These are phyloP conservation scores for Exophiala xenobiotica DNA, from an alignment of 2,329 filamentous ascomycete species.

Conservation along the genomic window DNA sequence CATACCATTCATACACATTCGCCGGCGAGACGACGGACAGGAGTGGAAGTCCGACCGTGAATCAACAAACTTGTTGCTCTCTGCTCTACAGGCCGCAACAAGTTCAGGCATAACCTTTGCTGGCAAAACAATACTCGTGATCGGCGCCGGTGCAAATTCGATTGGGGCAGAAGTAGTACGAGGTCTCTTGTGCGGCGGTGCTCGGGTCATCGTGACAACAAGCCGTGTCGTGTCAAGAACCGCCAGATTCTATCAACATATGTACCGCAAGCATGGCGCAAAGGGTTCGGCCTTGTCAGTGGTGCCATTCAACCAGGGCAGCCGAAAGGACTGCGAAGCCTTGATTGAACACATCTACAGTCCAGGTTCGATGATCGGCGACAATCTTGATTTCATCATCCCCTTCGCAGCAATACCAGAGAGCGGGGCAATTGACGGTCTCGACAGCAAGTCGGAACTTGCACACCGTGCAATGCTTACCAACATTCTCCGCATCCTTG, in stretches of 20 bases:
- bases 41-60: constrained; percentile 5
- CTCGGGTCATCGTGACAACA: constrained; percentile 43
- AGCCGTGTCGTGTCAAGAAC: constrained; percentile 35
- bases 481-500: constrained; percentile 42
- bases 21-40: not conserved
- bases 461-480: constrained; percentile 44
- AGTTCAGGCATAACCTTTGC: constrained; percentile 6
- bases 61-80: constrained; percentile 3
- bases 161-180: constrained; percentile 54
- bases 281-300: constrained; percentile 39
- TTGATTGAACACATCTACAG: constrained; percentile 43
- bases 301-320: constrained; percentile 44
- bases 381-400: constrained; percentile 43
- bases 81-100: not conserved
- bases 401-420: constrained; percentile 47
- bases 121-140: constrained; percentile 49
- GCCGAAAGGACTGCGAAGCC: constrained; percentile 40
- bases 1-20: constrained; percentile 1
- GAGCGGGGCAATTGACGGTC: constrained; percentile 36
- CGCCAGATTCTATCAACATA: constrained; percentile 36
- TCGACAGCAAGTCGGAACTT: constrained; percentile 39
- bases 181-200: constrained; percentile 55
- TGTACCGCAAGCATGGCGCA: constrained; percentile 38
- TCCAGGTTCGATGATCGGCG: constrained; percentile 16
- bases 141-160: constrained; percentile 53